Evolutionary conservation across 78 protist genomes (phyloP).

Genomic region (Planoprotostelium fungivorum): DNA sequence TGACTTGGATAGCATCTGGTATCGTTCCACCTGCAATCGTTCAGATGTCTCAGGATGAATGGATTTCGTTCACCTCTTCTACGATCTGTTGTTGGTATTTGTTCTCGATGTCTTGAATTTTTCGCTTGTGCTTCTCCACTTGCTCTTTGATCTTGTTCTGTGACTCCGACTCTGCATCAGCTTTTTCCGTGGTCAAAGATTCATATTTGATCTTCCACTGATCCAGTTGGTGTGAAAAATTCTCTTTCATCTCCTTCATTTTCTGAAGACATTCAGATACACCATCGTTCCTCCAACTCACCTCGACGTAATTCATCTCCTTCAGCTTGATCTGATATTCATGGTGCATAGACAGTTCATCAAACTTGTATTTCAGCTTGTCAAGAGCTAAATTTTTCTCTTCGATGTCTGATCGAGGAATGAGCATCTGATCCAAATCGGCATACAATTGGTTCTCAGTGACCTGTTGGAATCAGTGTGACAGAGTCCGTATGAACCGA

Average conservation of each 20-base stretch:
- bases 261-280: slow-evolving; percentile 17
- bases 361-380: slow-evolving; percentile 26
- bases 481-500: background rate
- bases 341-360: slow-evolving; percentile 32
- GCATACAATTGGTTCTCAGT: background rate
- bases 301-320: slow-evolving; percentile 16
- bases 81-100: background rate
- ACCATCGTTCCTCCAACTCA: background rate
- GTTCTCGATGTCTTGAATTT: slow-evolving; percentile 15
- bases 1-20: background rate
- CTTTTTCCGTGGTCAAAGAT: background rate
- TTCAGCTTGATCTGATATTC: slow-evolving; percentile 28
- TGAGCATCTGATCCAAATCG: slow-evolving; percentile 36
- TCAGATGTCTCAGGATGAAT: too few species aligned
- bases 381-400: slow-evolving; percentile 20
- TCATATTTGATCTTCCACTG: background rate
- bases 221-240: slow-evolving; percentile 11
- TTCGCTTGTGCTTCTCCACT: background rate
- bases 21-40: background rate
- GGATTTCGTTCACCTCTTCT: slow-evolving; percentile 22
- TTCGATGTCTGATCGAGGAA: slow-evolving; percentile 49
- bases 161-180: background rate
- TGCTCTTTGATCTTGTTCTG: background rate
- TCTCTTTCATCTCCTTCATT: slow-evolving; percentile 45
- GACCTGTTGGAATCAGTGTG: too few species aligned